Conservation (phyloP, 1,139 yeast species). For the Geotrichum europaeum region DNA sequence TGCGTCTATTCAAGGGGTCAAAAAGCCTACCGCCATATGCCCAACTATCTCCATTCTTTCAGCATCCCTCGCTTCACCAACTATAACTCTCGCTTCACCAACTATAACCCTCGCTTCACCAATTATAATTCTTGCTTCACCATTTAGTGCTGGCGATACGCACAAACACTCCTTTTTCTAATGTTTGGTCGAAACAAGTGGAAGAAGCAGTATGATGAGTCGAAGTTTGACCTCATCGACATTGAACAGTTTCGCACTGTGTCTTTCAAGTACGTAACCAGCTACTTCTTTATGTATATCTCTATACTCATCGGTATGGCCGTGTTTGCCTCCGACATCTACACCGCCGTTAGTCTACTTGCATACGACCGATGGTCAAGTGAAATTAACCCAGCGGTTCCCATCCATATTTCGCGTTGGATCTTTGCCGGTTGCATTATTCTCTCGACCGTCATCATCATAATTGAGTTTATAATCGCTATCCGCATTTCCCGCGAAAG, state of each 20-base stretch:
- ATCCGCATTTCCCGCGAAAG: slow-evolving; percentile 51
- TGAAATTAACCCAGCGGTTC: slow-evolving; percentile 49
- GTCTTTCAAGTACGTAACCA: slow-evolving; percentile 46
- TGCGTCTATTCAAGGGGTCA: neutral
- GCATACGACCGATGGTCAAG: slow-evolving; percentile 75
- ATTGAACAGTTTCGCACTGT: slow-evolving; percentile 49
- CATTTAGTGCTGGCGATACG: neutral
- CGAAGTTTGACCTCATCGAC: slow-evolving; percentile 33
- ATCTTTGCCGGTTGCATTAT: slow-evolving; percentile 79
- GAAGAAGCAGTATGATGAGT: slow-evolving; percentile 27
- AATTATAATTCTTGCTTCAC: neutral
- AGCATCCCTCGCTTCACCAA: neutral
- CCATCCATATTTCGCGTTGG: slow-evolving; percentile 66
- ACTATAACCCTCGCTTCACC: neutral
- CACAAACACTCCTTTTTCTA: neutral
- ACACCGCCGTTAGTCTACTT: slow-evolving; percentile 69
- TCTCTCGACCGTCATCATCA: slow-evolving; percentile 55
- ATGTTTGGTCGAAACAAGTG: slow-evolving; percentile 22
- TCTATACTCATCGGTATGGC: slow-evolving; percentile 50
- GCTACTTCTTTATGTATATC: slow-evolving; percentile 49
- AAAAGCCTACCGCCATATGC: neutral
- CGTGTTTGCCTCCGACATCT: slow-evolving; percentile 65
- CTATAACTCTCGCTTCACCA: neutral
- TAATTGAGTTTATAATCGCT: slow-evolving; percentile 58
- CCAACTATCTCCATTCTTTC: neutral